These are phyloP conservation scores for Rachicladosporium sp. DNA, from an alignment of 2,329 filamentous ascomycete genomes.

Conservation along the genomic window DNA sequence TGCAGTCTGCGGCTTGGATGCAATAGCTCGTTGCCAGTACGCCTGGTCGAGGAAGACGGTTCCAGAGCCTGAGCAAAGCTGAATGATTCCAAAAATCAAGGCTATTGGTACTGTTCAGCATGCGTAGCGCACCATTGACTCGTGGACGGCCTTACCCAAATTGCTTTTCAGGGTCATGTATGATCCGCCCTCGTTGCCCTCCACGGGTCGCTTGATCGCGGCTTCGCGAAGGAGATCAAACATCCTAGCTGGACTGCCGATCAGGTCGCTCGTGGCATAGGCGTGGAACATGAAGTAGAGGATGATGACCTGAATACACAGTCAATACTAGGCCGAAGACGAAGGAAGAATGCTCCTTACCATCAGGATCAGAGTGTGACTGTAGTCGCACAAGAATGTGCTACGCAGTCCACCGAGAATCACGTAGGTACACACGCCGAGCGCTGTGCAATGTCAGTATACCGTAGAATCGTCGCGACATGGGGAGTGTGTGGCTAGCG, in stretches of 20 bases:
- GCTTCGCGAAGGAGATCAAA: slow-evolving; percentile 30
- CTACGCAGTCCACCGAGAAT: slow-evolving; percentile 28
- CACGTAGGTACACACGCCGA: slow-evolving; percentile 27
- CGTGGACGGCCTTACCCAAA: neutral
- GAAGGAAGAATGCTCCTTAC: slow-evolving; percentile 4
- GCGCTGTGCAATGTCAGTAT: slow-evolving; percentile 6
- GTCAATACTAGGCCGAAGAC: too few species aligned
- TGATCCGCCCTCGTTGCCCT: slow-evolving; percentile 28
- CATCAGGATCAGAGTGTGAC: slow-evolving; percentile 31
- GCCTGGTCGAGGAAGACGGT: slow-evolving; percentile 32
- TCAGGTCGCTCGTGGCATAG: slow-evolving; percentile 27
- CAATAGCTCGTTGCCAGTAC: slow-evolving; percentile 37
- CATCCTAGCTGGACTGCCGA: slow-evolving; percentile 28
- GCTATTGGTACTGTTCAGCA: slow-evolving; percentile 8
- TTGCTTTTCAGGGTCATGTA: slow-evolving; percentile 26
- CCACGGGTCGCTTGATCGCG: slow-evolving; percentile 24
- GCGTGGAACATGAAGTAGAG: slow-evolving; percentile 33
- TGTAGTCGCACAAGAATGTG: slow-evolving; percentile 30
- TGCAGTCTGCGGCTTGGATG: slow-evolving; percentile 25
- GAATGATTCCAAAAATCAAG: slow-evolving; percentile 31
- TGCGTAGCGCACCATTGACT: too few species aligned
- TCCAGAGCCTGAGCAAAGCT: slow-evolving; percentile 23
- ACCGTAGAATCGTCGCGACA: neutral
- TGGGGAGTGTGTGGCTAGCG: neutral
- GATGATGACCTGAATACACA: slow-evolving; percentile 21